These are phyloP conservation scores for Capsicum baccatum DNA, from an alignment of 257 asterid species.

Conservation along the genomic window DNA sequence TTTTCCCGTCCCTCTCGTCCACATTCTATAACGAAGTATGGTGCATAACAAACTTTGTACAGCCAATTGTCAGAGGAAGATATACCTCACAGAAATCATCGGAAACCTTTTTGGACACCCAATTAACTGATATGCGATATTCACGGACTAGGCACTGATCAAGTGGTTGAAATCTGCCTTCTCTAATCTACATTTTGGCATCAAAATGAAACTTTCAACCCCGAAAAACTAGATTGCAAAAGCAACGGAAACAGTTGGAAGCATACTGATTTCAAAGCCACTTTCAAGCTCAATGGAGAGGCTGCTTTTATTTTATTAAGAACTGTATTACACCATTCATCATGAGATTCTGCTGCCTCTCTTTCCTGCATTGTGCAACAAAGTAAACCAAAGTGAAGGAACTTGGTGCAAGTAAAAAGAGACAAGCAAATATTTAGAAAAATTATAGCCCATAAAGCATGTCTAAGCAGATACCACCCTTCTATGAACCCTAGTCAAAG, in stretches of 20 bases:
- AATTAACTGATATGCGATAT: slow-evolving; percentile 72
- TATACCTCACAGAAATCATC: slow-evolving; percentile 75
- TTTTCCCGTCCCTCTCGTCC: not conserved
- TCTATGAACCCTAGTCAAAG: not conserved
- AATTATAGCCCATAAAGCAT: slow-evolving; percentile 2
- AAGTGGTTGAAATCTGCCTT: slow-evolving; percentile 92
- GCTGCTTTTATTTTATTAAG: slow-evolving; percentile 74
- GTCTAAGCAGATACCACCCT: not conserved
- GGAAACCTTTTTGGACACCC: slow-evolving; percentile 66
- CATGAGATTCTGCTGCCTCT: slow-evolving; percentile 54
- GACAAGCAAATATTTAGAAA: not conserved
- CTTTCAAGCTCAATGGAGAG: slow-evolving; percentile 92
- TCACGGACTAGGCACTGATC: slow-evolving; percentile 90
- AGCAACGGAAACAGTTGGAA: slow-evolving; percentile 26
- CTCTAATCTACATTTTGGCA: slow-evolving; percentile 67
- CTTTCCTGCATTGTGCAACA: slow-evolving; percentile 52
- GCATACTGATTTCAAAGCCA: slow-evolving; percentile 92
- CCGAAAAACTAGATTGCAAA: not conserved
- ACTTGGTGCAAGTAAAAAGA: slow-evolving; percentile 17
- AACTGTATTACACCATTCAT: slow-evolving; percentile 50
- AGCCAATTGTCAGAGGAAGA: slow-evolving; percentile 12
- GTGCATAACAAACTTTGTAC: slow-evolving; percentile 6
- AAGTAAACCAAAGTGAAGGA: slow-evolving; percentile 9
- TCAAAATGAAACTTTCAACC: slow-evolving; percentile 22
- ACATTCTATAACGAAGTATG: not conserved